Base-by-base conservation (phyloP, 2,329 filamentous ascomycete genomes). In the Claviceps cyperi region DNA sequence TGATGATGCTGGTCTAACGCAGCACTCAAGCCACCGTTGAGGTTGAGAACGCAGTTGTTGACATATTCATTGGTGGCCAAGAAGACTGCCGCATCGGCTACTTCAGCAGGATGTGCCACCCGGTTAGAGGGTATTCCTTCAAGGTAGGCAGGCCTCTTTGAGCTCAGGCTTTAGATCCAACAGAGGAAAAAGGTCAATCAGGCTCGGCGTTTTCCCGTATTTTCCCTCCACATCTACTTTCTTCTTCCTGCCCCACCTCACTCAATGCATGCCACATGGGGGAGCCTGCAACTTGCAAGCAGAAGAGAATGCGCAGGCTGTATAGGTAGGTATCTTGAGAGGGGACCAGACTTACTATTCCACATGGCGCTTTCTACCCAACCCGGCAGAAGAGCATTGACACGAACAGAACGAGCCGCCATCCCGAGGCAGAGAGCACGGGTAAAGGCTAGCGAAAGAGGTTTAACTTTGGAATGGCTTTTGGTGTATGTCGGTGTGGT, bases 321-420 rank as follows among this genome's bases (percentile, higher is more conserved):
- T 28, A 21, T 50, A n/a, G n/a, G n/a, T n/a, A n/a, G n/a, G n/a
- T n/a, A 43, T 43, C 47, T 35, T n/a, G n/a, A 43, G 17, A 49
- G 51, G 49, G 47, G 51, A 48, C 14, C 9, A 55, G 49, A 65
- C 69, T 66, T 67, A 90, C 86, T 71, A 62, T 76, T 67, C 56
- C 84, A 87, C 86, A 94, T 94, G 46, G 80, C 75, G 44, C 86
- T 91, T 50, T 84, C 73, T 56, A 94, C 82, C 69, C 91, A 94
- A 6, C 88, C 88, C 1, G 88, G 88, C 41, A 91, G 69, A 55
- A 94, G 78, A 28, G 83, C 83, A 67, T 94, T 94, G 45, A 86
- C 83, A 32, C 89, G 75, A 51, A 94, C 75, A 46, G 76, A 75
- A 46, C 72, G 69, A 53, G 70, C 66, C 48, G 76, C 76, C 57